These are phyloP conservation scores for Xylariaceae sp. DNA, from an alignment of 2,329 filamentous ascomycete species.

Conservation along the genomic window DNA sequence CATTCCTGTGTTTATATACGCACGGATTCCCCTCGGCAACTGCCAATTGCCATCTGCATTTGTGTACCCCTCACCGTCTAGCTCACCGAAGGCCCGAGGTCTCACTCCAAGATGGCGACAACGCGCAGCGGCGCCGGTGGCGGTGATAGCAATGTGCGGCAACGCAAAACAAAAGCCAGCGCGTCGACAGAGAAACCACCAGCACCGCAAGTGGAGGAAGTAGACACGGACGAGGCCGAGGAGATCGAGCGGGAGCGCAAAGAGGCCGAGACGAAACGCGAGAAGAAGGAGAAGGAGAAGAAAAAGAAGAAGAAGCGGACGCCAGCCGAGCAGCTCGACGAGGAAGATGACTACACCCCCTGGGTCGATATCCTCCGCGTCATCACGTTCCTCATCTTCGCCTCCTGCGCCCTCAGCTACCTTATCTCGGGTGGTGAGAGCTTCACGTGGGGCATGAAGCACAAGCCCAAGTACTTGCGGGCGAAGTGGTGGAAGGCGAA, in stretches of 20 bases:
- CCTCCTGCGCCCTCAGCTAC: constrained; percentile 68
- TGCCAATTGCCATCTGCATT: background rate
- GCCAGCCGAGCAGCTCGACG: constrained; percentile 41
- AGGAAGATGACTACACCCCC: constrained; percentile 55
- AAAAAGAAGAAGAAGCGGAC: constrained; percentile 26
- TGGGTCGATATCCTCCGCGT: constrained; percentile 66
- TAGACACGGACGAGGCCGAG: constrained; percentile 30
- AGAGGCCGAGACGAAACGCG: constrained; percentile 17
- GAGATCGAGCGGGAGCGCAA: constrained; percentile 23
- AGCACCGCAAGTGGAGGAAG: constrained; percentile 26
- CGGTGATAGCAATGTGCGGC: constrained; percentile 33
- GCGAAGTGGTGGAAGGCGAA: constrained; percentile 54
- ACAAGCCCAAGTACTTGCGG: constrained; percentile 58
- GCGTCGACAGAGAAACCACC: constrained; percentile 15
- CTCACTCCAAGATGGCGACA: constrained; percentile 16
- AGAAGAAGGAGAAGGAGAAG: no score
- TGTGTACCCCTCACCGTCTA: background rate
- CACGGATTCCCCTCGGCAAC: background rate
- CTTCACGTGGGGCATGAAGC: constrained; percentile 59
- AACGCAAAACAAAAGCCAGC: constrained; percentile 37
- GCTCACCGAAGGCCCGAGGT: background rate
- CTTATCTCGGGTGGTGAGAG: constrained; percentile 67
- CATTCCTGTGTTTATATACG: background rate
- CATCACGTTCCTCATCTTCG: constrained; percentile 59
- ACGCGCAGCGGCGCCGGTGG: constrained; percentile 21